Evolutionary conservation across 768 basidiomycete genomes (phyloP).

Genomic region (Mycena epipterygia): DNA sequence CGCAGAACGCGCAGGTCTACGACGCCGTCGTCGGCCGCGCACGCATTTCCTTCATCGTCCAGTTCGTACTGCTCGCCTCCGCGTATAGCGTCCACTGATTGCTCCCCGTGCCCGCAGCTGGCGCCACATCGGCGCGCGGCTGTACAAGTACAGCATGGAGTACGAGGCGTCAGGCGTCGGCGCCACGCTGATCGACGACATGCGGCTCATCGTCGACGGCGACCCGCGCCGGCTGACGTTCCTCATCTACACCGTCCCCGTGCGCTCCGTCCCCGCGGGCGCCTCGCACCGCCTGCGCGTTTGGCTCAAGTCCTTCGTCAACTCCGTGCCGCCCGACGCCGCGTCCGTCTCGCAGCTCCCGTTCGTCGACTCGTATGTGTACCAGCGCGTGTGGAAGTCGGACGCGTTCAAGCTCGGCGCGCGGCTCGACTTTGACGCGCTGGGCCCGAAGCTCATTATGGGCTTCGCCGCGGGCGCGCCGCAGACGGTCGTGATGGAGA

Average conservation of each 20-base stretch:
- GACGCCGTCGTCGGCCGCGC: slow-evolving; percentile 69
- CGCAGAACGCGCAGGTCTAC: slow-evolving; percentile 64
- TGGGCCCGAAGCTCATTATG: slow-evolving; percentile 65
- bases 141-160: slow-evolving; percentile 71
- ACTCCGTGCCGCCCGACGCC: slow-evolving; percentile 44
- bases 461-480: slow-evolving; percentile 57
- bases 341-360: slow-evolving; percentile 38
- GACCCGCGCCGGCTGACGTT: slow-evolving; percentile 69
- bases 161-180: slow-evolving; percentile 78
- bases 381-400: slow-evolving; percentile 76
- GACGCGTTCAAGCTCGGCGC: slow-evolving; percentile 74
- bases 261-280: slow-evolving; percentile 65
- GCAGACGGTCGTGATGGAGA: slow-evolving; percentile 49
- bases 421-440: slow-evolving; percentile 65
- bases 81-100: not conserved
- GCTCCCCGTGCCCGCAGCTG: slow-evolving; percentile 57
- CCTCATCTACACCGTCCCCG: slow-evolving; percentile 72
- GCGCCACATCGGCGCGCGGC: slow-evolving; percentile 55
- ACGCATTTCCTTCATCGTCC: slow-evolving; percentile 67
- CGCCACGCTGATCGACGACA: slow-evolving; percentile 64
- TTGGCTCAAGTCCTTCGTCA: slow-evolving; percentile 66
- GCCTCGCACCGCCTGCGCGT: slow-evolving; percentile 75
- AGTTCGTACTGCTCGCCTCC: slow-evolving; percentile 49
- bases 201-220: slow-evolving; percentile 65
- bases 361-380: slow-evolving; percentile 62